Evolutionary conservation across 495 filamentous ascomycete species (phyloP).

Genomic region (Neurospora cerealis): DNA sequence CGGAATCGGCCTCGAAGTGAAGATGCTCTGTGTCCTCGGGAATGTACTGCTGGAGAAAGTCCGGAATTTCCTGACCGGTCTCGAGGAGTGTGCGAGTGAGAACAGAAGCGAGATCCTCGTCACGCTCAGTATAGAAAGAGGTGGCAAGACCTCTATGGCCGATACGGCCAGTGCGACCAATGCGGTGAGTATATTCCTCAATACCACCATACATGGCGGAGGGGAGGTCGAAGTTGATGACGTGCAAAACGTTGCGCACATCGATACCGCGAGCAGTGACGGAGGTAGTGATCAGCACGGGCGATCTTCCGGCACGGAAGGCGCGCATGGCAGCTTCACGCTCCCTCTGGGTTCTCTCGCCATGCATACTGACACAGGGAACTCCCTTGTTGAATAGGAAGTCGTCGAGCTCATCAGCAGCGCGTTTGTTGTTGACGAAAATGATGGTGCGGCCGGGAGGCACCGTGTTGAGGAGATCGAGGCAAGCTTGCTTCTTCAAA

Average conservation of each 20-base stretch:
- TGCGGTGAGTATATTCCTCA: slow-evolving; percentile 87
- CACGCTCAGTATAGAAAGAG: slow-evolving; percentile 68
- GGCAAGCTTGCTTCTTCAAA: slow-evolving; percentile 58
- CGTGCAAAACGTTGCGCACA: slow-evolving; percentile 73
- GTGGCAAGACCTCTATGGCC: slow-evolving; percentile 79
- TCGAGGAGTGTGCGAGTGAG: slow-evolving; percentile 75
- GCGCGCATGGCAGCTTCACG: slow-evolving; percentile 87
- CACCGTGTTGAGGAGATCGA: slow-evolving; percentile 59
- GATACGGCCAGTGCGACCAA: slow-evolving; percentile 91
- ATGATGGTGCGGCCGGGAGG: slow-evolving; percentile 73
- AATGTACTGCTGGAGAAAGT: slow-evolving; percentile 60
- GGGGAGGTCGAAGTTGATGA: slow-evolving; percentile 90
- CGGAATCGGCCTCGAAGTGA: slow-evolving; percentile 53
- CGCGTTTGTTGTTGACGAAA: slow-evolving; percentile 73
- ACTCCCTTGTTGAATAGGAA: slow-evolving; percentile 69
- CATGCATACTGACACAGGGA: slow-evolving; percentile 78
- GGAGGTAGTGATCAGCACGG: slow-evolving; percentile 77
- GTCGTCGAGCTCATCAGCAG: slow-evolving; percentile 76
- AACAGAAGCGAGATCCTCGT: slow-evolving; percentile 56
- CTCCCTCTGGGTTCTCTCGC: slow-evolving; percentile 80
- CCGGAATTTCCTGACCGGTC: slow-evolving; percentile 63
- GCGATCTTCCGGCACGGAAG: slow-evolving; percentile 63
- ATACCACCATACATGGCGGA: slow-evolving; percentile 66
- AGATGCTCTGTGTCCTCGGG: slow-evolving; percentile 39
- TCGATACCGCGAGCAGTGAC: slow-evolving; percentile 87